Conservation (phyloP, 139 green algal genomes). For the Ettlia oleoabundans region DNA sequence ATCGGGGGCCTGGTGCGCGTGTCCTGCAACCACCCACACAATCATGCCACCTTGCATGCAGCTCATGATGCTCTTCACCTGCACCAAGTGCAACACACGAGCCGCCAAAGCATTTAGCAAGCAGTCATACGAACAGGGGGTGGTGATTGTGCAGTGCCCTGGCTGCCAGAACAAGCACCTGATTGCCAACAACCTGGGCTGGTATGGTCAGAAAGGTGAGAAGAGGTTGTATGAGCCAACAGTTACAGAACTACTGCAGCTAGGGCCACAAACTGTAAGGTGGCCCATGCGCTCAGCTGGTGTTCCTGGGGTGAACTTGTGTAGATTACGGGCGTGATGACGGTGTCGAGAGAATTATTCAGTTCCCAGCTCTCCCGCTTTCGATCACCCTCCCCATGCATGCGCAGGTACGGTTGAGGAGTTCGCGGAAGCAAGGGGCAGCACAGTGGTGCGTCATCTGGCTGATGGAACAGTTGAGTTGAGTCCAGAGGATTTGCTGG, state of each 20-base stretch:
- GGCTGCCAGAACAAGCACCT: conserved; percentile 67
- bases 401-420: conserved; percentile 41
- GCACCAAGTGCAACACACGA: conserved; percentile 53
- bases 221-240: too few species aligned
- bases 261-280: too few species aligned
- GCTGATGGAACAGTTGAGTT: conserved; percentile 48
- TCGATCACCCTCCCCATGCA: too few species aligned
- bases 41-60: too few species aligned
- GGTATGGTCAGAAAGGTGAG: conserved; percentile 42
- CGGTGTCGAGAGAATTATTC: too few species aligned
- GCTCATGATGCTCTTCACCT: conserved; percentile 53
- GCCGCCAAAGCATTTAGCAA: conserved; percentile 65
- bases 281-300: too few species aligned
- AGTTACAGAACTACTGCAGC: too few species aligned
- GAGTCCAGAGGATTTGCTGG: conserved; percentile 50
- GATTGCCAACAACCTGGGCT: conserved; percentile 68
- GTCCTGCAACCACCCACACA: too few species aligned
- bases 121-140: conserved; percentile 59
- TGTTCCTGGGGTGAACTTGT: too few species aligned
- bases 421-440: conserved; percentile 25
- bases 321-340: too few species aligned
- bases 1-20: too few species aligned
- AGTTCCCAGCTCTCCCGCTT: too few species aligned
- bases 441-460: background rate
- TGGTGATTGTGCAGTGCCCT: conserved; percentile 72